Percentiles rank a stretch among this genome's conserved stretches.
Evolutionary conservation across 1,284 basidiomycete species (phyloP).

Genomic region (Entoloma clypeatum): DNA sequence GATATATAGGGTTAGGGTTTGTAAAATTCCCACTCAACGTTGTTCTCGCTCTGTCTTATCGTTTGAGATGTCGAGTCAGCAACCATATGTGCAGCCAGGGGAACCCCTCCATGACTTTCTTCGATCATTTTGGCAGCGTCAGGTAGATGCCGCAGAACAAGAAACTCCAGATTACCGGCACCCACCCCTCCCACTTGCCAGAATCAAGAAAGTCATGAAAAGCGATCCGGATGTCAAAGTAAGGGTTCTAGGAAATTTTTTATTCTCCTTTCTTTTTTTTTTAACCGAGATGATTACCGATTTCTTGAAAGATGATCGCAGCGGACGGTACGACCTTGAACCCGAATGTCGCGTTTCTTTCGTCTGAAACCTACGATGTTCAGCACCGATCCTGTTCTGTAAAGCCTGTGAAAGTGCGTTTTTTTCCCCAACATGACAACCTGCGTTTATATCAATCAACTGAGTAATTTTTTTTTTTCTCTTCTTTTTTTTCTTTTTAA

Average conservation of each 20-base stretch:
- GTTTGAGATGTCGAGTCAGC: constrained; percentile 23
- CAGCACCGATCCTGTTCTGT: constrained; percentile 90
- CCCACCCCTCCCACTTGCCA: constrained; percentile 81
- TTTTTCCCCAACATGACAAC: background rate
- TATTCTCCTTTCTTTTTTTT: constrained; percentile 5
- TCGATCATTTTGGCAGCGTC: constrained; percentile 80
- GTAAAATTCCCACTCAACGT: background rate
- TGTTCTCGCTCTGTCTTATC: background rate
- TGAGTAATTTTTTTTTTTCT: no score
- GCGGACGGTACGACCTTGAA: constrained; percentile 67
- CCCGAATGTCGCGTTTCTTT: constrained; percentile 10
- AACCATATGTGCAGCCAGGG: constrained; percentile 65
- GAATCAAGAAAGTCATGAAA: constrained; percentile 99
- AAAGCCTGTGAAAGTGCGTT: constrained; percentile 94
- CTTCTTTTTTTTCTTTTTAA: background rate
- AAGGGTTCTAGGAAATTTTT: constrained; percentile 22
- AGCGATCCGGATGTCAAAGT: constrained; percentile 95
- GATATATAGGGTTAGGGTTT: constrained; percentile 18
- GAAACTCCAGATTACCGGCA: constrained; percentile 83
- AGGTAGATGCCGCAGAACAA: constrained; percentile 75
- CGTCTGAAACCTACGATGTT: constrained; percentile 12
- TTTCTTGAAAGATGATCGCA: constrained; percentile 78
- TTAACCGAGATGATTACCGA: background rate
- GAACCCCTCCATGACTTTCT: constrained; percentile 76
- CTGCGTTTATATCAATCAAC: no score